A percentile compares a stretch with the other conserved stretches of the same genome.
Evolutionary conservation across 208 protist species (phyloP).

Genomic region (Trypanosoma conorhini): DNA sequence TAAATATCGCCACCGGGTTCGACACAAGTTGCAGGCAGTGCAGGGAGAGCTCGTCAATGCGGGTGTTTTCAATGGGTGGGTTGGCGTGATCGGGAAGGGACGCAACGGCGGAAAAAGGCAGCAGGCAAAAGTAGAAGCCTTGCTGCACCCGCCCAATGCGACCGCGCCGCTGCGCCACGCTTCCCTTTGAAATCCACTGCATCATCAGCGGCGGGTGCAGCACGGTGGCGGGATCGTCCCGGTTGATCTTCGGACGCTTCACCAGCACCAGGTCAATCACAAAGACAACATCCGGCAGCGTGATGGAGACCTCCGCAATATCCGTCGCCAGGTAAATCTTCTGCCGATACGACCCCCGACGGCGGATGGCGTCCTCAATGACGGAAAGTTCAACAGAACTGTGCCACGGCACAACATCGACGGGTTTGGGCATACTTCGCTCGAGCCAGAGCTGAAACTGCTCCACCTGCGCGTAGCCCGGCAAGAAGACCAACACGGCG

Average conservation of each 20-base stretch:
- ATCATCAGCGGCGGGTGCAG: conserved; percentile 40
- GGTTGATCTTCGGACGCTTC: conserved; percentile 70
- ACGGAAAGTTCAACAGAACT: conserved; percentile 90
- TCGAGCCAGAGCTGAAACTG: conserved; percentile 47
- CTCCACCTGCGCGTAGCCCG: conserved; percentile 90
- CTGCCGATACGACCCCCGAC: conserved; percentile 38
- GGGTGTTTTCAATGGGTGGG: conserved; percentile 41
- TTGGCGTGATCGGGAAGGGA: conserved; percentile 24
- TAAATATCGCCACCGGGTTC: conserved; percentile 39
- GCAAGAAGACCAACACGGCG: conserved; percentile 87
- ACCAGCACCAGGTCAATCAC: conserved; percentile 95
- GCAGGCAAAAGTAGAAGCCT: conserved; percentile 49
- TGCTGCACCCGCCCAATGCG: conserved; percentile 46
- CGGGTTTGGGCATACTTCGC: conserved; percentile 84
- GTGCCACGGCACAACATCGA: conserved; percentile 80
- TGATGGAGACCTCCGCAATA: conserved; percentile 97
- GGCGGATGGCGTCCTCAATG: conserved; percentile 82
- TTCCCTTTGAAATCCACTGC: conserved; percentile 43
- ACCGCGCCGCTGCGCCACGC: conserved; percentile 35
- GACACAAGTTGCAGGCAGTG: conserved; percentile 39
- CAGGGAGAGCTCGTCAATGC: conserved; percentile 44
- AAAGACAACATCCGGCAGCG: conserved; percentile 95
- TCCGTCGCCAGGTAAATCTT: conserved; percentile 98
- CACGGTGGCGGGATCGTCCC: conserved; percentile 34
- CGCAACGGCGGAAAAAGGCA: conserved; percentile 21